Conservation (phyloP, 1,139 yeast species). For the Candida labiduridarum region DNA sequence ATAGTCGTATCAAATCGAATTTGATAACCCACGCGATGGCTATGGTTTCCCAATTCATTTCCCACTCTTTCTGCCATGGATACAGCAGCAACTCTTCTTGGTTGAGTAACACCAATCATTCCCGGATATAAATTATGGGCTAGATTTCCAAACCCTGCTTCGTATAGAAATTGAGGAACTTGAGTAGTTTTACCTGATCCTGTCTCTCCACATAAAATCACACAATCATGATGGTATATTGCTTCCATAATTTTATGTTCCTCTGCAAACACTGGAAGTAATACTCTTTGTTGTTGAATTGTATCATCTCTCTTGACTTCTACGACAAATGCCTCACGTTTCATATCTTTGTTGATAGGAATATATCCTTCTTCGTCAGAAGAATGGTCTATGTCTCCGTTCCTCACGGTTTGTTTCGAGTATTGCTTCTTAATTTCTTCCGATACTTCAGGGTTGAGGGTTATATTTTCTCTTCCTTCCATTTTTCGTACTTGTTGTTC, state of each 20-base stretch:
- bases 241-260: constrained; percentile 97
- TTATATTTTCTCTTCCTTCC: constrained; percentile 57
- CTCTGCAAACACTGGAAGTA: constrained; percentile 86
- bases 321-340: constrained; percentile 70
- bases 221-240: constrained; percentile 86
- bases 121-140: constrained; percentile 72
- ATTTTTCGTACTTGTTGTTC: constrained; percentile 54
- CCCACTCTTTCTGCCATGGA: constrained; percentile 94
- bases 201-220: constrained; percentile 90
- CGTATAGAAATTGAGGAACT: constrained; percentile 77
- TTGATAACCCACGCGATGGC: constrained; percentile 81
- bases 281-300: constrained; percentile 66
- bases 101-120: constrained; percentile 95
- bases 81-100: constrained; percentile 97
- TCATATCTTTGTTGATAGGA: constrained; percentile 54
- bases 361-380: constrained; percentile 60
- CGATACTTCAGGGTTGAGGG: constrained; percentile 54
- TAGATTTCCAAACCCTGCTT: constrained; percentile 79
- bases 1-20: constrained; percentile 85
- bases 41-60: constrained; percentile 80
- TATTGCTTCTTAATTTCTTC: constrained; percentile 47
- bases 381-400: constrained; percentile 64
- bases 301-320: constrained; percentile 64
- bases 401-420: constrained; percentile 46
- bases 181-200: constrained; percentile 86